Evolutionary conservation across 164 flowering plant genomes (phyloP).

Genomic region (Sextonia rubra): DNA sequence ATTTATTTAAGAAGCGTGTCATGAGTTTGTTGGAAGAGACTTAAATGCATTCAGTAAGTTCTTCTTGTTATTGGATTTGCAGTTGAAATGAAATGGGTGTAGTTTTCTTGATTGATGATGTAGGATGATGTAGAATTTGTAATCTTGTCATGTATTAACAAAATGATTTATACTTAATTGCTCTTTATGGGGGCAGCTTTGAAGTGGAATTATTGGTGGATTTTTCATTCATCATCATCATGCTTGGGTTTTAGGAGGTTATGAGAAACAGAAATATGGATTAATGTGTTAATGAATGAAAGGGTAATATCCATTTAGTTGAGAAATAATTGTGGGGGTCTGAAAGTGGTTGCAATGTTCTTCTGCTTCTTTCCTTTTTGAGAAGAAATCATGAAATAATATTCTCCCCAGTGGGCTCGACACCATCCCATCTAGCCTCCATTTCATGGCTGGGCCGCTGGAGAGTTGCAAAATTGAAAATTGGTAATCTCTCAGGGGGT

Average conservation of each 20-base stretch:
- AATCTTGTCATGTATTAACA: slow-evolving; percentile 3
- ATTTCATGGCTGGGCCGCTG: no score
- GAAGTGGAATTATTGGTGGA: neutral
- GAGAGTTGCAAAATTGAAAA: no score
- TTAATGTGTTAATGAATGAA: neutral
- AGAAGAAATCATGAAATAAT: no score
- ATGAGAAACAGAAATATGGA: neutral
- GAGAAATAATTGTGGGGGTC: neutral
- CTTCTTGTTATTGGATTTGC: slow-evolving; percentile 3
- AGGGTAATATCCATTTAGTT: neutral
- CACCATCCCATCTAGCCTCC: no score
- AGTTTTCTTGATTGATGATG: neutral
- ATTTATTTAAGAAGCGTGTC: slow-evolving; percentile 7
- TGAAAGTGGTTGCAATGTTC: neutral
- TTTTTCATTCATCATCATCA: neutral
- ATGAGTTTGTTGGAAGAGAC: neutral
- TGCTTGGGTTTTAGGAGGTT: neutral
- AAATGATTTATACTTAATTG: neutral
- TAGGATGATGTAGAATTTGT: slow-evolving; percentile 4
- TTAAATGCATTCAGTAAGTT: neutral
- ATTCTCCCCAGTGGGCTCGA: no score
- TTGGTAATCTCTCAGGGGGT: no score
- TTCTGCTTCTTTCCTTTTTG: no score
- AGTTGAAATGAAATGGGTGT: neutral
- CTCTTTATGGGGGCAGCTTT: neutral